A percentile compares a stretch with the other conserved stretches of the same genome.
Evolutionary conservation across 2,329 filamentous ascomycete species (phyloP).

Genomic region (Ascochyta clinopodiicola): DNA sequence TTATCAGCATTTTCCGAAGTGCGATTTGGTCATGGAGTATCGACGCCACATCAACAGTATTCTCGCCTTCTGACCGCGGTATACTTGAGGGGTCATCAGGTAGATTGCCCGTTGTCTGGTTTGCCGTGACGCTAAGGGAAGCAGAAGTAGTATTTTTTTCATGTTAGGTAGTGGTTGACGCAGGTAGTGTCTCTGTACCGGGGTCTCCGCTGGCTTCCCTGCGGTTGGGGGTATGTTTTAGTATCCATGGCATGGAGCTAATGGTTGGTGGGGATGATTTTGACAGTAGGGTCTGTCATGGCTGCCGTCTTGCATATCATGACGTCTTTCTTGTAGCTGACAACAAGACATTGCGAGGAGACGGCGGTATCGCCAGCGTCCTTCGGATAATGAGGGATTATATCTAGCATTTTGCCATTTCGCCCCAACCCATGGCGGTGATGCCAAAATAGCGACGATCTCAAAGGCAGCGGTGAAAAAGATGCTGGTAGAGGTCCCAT

Average conservation of each 20-base stretch:
- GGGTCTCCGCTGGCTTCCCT: constrained; percentile 21
- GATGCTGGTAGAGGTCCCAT: constrained; percentile 16
- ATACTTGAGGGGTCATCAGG: too few species aligned
- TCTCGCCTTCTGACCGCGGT: too few species aligned
- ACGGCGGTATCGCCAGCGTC: constrained; percentile 1
- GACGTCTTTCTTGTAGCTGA: constrained; percentile 25
- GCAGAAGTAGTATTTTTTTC: constrained; percentile 12
- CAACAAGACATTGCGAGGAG: constrained; percentile 19
- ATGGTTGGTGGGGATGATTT: constrained; percentile 22
- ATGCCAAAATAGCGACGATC: background rate
- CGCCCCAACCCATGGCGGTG: constrained; percentile 4
- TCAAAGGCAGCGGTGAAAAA: constrained; percentile 9
- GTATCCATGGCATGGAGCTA: constrained; percentile 29
- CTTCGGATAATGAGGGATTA: constrained; percentile 16
- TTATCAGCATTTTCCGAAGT: too few species aligned
- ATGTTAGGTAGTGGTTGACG: constrained; percentile 20
- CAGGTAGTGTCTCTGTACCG: constrained; percentile 18
- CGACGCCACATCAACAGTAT: too few species aligned
- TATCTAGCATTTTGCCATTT: constrained; percentile 19
- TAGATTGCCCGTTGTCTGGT: too few species aligned
- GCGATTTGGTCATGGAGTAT: too few species aligned
- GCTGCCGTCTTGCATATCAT: constrained; percentile 20
- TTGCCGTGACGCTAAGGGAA: background rate
- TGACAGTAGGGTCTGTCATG: constrained; percentile 14
- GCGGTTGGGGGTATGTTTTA: constrained; percentile 22